A percentile compares a stretch with the other conserved stretches of the same genome.
These are phyloP conservation scores for Phytopythium boreale DNA, from an alignment of 352 stramenopile species.

Conservation along the genomic window DNA sequence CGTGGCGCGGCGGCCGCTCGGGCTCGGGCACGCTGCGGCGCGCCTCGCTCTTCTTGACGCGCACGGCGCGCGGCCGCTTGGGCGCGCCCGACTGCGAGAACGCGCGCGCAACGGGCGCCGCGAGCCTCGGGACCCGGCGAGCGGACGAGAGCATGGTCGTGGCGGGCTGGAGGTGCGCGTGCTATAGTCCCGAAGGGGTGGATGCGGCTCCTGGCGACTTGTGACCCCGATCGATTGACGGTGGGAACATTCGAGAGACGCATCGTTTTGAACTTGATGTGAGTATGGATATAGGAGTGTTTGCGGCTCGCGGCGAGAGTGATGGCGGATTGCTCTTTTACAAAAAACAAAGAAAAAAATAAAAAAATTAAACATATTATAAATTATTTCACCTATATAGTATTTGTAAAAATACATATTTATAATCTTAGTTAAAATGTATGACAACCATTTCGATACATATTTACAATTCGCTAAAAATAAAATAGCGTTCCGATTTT, in stretches of 20 bases:
- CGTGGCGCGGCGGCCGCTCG: slow-evolving; percentile 35
- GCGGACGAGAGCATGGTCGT: not conserved
- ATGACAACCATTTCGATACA: too few species aligned
- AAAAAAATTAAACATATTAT: too few species aligned
- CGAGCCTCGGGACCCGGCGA: slow-evolving; percentile 11
- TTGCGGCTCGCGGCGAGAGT: not conserved
- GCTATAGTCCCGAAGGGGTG: too few species aligned
- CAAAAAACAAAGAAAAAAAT: too few species aligned
- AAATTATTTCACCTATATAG: too few species aligned
- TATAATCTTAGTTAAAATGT: too few species aligned
- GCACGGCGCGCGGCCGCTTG: slow-evolving; percentile 59
- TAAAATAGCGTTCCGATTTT: too few species aligned
- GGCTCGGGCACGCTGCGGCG: slow-evolving; percentile 45
- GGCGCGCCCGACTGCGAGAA: slow-evolving; percentile 32
- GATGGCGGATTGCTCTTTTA: too few species aligned
- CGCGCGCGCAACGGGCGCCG: slow-evolving; percentile 15
- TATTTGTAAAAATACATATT: too few species aligned
- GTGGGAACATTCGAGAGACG: not conserved
- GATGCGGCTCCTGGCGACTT: too few species aligned
- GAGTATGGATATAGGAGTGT: not conserved
- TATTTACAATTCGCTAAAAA: too few species aligned
- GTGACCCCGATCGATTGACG: not conserved
- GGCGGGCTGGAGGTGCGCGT: not conserved
- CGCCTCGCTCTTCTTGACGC: slow-evolving; percentile 70
- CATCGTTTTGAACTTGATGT: not conserved